Conservation (phyloP, 495 filamentous ascomycete species). For the Haplographium delicatum region DNA sequence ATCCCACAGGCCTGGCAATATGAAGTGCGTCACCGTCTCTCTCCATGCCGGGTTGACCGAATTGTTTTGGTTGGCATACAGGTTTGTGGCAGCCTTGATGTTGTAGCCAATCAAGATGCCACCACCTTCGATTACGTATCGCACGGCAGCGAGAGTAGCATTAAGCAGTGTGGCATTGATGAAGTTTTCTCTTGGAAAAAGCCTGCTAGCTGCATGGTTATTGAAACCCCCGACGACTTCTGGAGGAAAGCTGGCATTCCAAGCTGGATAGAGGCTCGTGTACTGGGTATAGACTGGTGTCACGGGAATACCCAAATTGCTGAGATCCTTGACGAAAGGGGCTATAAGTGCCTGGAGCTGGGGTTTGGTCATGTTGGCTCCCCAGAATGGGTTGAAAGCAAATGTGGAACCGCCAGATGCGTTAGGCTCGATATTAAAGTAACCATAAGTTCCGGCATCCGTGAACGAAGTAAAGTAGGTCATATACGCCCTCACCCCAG, state of each 20-base stretch:
- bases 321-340: slow-evolving; percentile 30
- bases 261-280: slow-evolving; percentile 42
- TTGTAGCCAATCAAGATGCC: slow-evolving; percentile 37
- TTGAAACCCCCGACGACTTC: slow-evolving; percentile 35
- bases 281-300: slow-evolving; percentile 30
- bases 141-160: slow-evolving; percentile 26
- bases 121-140: slow-evolving; percentile 41
- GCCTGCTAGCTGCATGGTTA: slow-evolving; percentile 51
- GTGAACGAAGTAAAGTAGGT: slow-evolving; percentile 9
- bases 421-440: slow-evolving; percentile 37
- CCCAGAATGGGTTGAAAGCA: slow-evolving; percentile 37
- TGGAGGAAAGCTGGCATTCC: slow-evolving; percentile 38
- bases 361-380: slow-evolving; percentile 29
- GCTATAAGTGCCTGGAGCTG: slow-evolving; percentile 32
- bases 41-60: slow-evolving; percentile 56
- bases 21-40: slow-evolving; percentile 36
- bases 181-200: slow-evolving; percentile 50
- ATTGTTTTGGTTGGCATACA: slow-evolving; percentile 32
- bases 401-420: slow-evolving; percentile 29
- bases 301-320: slow-evolving; percentile 28
- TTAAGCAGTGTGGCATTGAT: slow-evolving; percentile 27
- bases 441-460: slow-evolving; percentile 49
- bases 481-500: slow-evolving; percentile 3
- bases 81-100: slow-evolving; percentile 12
- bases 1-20: slow-evolving; percentile 32